Conservation (phyloP, 2,329 filamentous ascomycete species). For the Penicillium sp. region DNA sequence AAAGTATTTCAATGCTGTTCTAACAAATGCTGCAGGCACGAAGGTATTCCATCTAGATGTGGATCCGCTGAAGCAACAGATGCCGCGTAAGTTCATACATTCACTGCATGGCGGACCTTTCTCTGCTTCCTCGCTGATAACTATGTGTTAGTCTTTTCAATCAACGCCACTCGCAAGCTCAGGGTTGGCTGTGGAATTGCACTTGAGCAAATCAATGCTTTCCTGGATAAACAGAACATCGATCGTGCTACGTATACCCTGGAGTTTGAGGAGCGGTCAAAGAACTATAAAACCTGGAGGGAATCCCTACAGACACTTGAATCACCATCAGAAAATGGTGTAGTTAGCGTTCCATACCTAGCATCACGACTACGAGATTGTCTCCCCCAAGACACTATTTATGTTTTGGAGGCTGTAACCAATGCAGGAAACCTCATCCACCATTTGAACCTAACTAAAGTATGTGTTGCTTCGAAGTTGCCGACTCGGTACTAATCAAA, state of each 20-base stretch:
- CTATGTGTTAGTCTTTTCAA: conserved; percentile 42
- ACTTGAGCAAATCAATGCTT: conserved; percentile 49
- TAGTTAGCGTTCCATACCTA: conserved; percentile 53
- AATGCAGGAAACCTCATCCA: conserved; percentile 49
- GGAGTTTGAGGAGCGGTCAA: conserved; percentile 8
- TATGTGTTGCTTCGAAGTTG: neutral
- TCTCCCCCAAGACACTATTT: conserved; percentile 65
- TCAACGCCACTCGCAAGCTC: conserved; percentile 42
- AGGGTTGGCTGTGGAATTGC: conserved; percentile 46
- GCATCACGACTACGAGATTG: conserved; percentile 53
- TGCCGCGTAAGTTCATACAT: conserved; percentile 66
- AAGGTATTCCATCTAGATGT: conserved; percentile 64
- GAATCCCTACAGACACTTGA: conserved; percentile 4
- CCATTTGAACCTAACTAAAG: conserved; percentile 20
- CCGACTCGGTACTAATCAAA: neutral
- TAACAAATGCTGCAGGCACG: conserved; percentile 40
- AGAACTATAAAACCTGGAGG: conserved; percentile 11
- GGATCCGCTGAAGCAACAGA: conserved; percentile 66
- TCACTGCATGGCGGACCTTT: conserved; percentile 16
- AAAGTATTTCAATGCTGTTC: neutral
- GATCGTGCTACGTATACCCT: neutral
- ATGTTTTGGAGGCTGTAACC: conserved; percentile 73
- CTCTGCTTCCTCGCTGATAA: conserved; percentile 23
- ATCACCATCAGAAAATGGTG: neutral
- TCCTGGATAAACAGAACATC: conserved; percentile 8